These are phyloP conservation scores for Neofusicoccum sp. DNA, from an alignment of 2,329 filamentous ascomycete genomes.

Conservation along the genomic window DNA sequence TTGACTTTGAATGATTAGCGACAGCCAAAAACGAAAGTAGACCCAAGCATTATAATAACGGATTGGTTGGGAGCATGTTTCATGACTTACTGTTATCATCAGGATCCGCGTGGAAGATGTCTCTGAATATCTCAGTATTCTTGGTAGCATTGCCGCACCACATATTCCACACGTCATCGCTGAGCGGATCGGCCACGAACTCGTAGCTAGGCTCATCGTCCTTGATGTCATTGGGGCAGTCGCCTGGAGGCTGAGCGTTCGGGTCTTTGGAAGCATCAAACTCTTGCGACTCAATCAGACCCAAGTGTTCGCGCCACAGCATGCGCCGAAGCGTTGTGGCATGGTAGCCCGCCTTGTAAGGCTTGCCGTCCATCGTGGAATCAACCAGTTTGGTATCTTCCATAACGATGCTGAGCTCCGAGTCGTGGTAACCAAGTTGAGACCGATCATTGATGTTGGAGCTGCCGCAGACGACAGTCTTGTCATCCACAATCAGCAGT, in stretches of 20 bases:
- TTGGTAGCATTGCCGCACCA: constrained; percentile 70
- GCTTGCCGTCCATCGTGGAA: constrained; percentile 76
- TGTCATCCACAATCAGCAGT: constrained; percentile 85
- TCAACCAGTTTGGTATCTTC: constrained; percentile 74
- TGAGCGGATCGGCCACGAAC: constrained; percentile 63
- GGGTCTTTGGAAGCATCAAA: constrained; percentile 66
- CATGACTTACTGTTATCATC: constrained; percentile 69
- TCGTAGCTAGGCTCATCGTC: constrained; percentile 60
- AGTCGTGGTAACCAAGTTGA: constrained; percentile 86
- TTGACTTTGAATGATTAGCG: constrained; percentile 57
- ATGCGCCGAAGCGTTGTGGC: constrained; percentile 79
- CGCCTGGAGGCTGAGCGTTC: constrained; percentile 76
- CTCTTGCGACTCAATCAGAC: constrained; percentile 73
- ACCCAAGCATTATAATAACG: neutral
- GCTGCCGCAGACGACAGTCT: constrained; percentile 79
- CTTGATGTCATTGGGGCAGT: constrained; percentile 72
- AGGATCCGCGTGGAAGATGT: constrained; percentile 84
- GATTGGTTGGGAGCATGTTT: neutral
- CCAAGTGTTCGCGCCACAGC: constrained; percentile 89
- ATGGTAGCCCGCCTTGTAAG: constrained; percentile 78
- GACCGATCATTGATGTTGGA: constrained; percentile 92
- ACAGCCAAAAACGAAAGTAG: neutral
- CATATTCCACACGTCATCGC: constrained; percentile 60
- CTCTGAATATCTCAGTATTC: constrained; percentile 76
- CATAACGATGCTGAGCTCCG: constrained; percentile 87